Evolutionary conservation across 2,329 filamentous ascomycete genomes (phyloP), one percentile per base, ranked within the genome.

Genomic region (Exophiala mesophila): DNA sequence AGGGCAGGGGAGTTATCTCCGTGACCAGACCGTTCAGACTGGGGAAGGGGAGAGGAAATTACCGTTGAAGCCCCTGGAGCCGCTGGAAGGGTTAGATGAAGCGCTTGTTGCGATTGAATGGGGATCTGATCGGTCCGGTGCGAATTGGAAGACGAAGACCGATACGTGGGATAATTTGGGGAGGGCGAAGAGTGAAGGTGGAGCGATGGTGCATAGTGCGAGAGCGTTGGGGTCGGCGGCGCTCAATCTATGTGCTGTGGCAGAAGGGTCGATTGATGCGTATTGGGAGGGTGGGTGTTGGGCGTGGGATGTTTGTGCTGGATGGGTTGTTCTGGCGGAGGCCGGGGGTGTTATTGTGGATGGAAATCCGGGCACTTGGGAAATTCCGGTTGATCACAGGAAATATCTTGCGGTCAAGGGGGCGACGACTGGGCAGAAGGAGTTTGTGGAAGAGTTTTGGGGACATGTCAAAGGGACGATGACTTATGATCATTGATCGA

Each of bases 271-370:
- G 16, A 44, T 80, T 37, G 78, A 82, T 61, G 55, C 76, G n/a
- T 81, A 80, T 47, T 82, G 78, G 78, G 78, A 82, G 55, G 76
- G 73, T 2, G 78, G 78, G 1, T 80, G 76, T 55, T 82, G 77
- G 77, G 76, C 76, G 5, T 82, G 78, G 78, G 78, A 82, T 65
- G 77, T 82, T 7, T 80, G 76, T 55, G 78, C 78, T 3, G 78
- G 73, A 0, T 80, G 77, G 78, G 70, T 78, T 2, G 73, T 82
- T 38, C 54, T 82, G 30, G 68, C 66, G 17, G 78, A 82, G 59
- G 76, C 78, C 1, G 78, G 77, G 0, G 78, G 78, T 0, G 66
- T 72, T 16, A 67, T 82, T 44, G 76, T 74, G 9, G 77, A 78
- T 56, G 75, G 72, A 2, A 79, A 78, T 54, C 69, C 72, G 3